phyloP scores from a whole-genome alignment of 345 rosid genomes.

The Syzygium aromaticum region DNA sequence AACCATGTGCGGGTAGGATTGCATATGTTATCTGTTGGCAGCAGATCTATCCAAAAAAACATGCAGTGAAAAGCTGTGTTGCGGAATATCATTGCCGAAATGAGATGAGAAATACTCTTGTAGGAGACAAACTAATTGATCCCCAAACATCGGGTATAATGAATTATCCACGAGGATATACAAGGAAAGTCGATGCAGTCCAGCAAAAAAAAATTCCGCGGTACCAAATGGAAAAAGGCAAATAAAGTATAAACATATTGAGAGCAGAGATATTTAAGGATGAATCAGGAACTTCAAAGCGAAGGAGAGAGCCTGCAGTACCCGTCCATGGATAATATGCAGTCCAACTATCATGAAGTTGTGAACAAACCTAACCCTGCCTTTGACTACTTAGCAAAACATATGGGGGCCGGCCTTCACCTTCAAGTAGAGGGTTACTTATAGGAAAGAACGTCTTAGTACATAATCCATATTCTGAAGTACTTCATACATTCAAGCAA shows the following conservation, averaged over 20 bases:
- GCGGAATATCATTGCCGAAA: neutral
- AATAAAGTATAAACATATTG: neutral
- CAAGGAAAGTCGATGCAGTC: neutral
- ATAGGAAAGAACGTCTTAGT: neutral
- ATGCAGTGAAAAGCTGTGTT: neutral
- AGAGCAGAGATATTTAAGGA: constrained; percentile 5
- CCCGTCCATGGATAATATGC: constrained; percentile 92
- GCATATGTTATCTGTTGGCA: neutral
- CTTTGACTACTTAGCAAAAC: neutral
- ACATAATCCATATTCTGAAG: neutral
- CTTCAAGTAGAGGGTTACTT: neutral
- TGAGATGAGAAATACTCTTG: neutral
- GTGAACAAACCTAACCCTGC: neutral
- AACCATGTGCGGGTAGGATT: neutral
- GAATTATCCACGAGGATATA: neutral
- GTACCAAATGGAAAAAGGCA: neutral
- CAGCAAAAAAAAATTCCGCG: neutral
- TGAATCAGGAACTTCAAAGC: constrained; percentile 58
- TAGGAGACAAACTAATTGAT: neutral
- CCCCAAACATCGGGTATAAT: neutral
- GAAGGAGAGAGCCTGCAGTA: constrained; percentile 56
- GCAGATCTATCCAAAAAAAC: neutral
- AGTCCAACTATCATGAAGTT: constrained; percentile 58
- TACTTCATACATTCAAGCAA: neutral
- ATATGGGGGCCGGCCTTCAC: neutral